Percentiles rank a stretch among this genome's conserved stretches.
phyloP scores from a whole-genome alignment of 2,329 filamentous ascomycete genomes.

The Sporothrix mexicana region DNA sequence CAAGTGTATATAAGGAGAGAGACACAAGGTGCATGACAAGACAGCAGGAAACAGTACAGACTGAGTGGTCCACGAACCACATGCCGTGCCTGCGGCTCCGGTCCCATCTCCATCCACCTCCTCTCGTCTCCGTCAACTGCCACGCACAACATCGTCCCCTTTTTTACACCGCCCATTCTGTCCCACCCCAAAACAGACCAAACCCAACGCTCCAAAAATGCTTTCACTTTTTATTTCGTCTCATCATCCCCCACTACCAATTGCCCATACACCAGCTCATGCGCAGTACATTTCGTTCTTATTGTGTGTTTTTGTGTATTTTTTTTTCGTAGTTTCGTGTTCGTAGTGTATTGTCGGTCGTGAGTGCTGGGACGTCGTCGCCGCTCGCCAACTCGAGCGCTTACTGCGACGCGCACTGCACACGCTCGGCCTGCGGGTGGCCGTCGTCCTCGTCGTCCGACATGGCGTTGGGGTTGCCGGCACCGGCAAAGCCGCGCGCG shows the following conservation, averaged over 20 bases:
- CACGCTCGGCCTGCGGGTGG: constrained; percentile 75
- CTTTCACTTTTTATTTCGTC: background rate
- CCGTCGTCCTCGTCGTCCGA: constrained; percentile 82
- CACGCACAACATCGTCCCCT: background rate
- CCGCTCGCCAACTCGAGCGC: background rate
- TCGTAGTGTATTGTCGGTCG: background rate
- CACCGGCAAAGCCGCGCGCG: constrained; percentile 63
- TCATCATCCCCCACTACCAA: background rate
- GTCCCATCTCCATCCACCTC: background rate
- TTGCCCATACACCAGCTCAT: background rate
- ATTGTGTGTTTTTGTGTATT: background rate
- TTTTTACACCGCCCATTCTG: constrained; percentile 23
- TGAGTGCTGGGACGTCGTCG: background rate
- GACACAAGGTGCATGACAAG: background rate
- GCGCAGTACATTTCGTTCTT: too few species aligned
- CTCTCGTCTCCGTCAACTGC: background rate
- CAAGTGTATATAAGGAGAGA: background rate
- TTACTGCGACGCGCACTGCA: constrained; percentile 88
- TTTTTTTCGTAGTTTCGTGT: background rate
- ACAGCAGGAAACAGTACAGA: background rate
- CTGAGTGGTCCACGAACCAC: background rate
- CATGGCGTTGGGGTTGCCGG: constrained; percentile 59
- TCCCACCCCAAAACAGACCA: background rate
- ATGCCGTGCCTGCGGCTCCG: background rate
- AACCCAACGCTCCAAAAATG: constrained; percentile 19